Base-by-base conservation (phyloP, 129 eudicot species). In the Chrysanthemum makinoi region DNA sequence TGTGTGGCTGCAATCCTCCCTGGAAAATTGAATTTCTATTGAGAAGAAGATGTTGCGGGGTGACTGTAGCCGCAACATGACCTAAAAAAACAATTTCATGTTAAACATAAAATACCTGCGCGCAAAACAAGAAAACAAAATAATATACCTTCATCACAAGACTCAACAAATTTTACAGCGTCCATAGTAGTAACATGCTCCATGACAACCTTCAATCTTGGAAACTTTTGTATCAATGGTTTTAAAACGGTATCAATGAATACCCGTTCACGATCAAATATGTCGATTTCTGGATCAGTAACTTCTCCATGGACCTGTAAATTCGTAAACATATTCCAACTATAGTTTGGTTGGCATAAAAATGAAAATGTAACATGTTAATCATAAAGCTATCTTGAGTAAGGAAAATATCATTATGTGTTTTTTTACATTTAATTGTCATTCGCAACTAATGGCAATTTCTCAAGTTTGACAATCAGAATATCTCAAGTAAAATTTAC, bases 261-360 rank as follows among this genome's bases (percentile, higher is more conserved):
- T 18, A 86, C 91, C 79, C 85, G 90, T 78, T 95, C 99, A 59
- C 99, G 96, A 66, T 95, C 99, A 80, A 95, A 95, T 67, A 95
- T 73, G 72, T 95, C 99, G 48, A 90, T 81, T 47, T 83, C 81
- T 4, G 97, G 86, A 69, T 84, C 83, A 17, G 99, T 95, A 39
- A 95, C 99, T 72, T 95, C 99, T 50, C 99, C 99, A 60, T 95
- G 99, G 53, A 90, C 99, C 99, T 95, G 84, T 61, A 44, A 47
- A 72, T 24, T 64, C 7, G 10, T 66, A 12, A 74, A 20, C 24
- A 28, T 18, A 28, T 26, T 60, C 30, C n/a, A 49, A 14, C 56
- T 48, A 49, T 16, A 65, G 13, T 46, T n/a, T 65, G 12, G 51
- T 19, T 16, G 26, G 7, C 52, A 65, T 65, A 0, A 16, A 17